Evolutionary conservation across 371 early-diverging fungal species (phyloP), one percentile per base, ranked within the genome.

Genomic region (Zychaea mexicana): DNA sequence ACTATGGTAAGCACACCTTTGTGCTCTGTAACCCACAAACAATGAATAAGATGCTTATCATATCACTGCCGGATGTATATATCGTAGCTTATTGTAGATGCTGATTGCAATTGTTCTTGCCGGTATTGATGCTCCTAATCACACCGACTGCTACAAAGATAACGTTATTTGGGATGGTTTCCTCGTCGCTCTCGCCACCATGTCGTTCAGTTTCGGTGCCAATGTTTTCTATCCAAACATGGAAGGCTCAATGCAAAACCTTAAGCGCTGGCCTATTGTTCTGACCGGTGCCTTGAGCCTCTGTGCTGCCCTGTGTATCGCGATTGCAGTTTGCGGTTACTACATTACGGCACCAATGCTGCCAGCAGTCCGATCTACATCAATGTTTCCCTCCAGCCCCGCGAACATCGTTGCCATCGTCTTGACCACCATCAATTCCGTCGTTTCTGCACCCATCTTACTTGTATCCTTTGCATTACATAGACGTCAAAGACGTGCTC

Each of bases 141-240:
- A 64, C 9, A 59, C 64, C 1, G 19, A 46, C 26, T 24, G 60
- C 0, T 82, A 84, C 58, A 19, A 56, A 19, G 70, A 81, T 33
- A 31, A 68, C 33, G 83, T 78, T 32, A 79, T 83, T 31, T 79
- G 78, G 71, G 66, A 77, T n/a, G 80, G 84, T 55, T 75, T 88
- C 45, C 86, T 87, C 3, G 65, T 82, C 9, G 82, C 88, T 0
- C 63, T 88, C 2, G 81, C 84, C 32, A 87, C 88, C 6, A 88
- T 93, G 36, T 90, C 88, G 52, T 90, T 92, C 67, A 84, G 86
- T 65, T 93, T 89, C 62, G 92, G 93, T 60, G 93, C 92, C 47
- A 93, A 92, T 65, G 85, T 89, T 21, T 85, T 92, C 53, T 93
- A 89, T 54, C 92, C 94, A 13, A 90, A 92, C 66, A 87, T 95